Evolutionary conservation across 108 stramenopile species (phyloP).

Genomic region (Cyclotella choctawhatcheeana): DNA sequence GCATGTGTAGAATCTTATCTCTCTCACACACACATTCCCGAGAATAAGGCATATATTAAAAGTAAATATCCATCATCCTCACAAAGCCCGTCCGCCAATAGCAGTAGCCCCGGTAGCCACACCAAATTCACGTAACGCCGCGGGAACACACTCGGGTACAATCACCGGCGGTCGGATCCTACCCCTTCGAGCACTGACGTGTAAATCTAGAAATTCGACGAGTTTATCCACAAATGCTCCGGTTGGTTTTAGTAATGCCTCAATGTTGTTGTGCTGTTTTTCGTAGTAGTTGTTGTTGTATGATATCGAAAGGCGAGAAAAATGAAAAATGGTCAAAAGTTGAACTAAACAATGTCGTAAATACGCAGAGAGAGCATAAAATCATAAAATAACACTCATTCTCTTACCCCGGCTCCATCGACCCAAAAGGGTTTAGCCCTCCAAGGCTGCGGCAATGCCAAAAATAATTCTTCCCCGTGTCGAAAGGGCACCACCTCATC

Average conservation of each 20-base stretch:
- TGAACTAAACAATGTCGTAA: not conserved
- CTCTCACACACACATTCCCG: not conserved
- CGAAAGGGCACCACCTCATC: conserved; percentile 96
- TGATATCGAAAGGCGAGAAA: too few species aligned
- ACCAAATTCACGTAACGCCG: conserved; percentile 39
- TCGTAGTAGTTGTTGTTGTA: too few species aligned
- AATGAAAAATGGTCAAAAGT: too few species aligned
- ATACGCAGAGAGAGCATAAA: not conserved
- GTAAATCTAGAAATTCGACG: conserved; percentile 86
- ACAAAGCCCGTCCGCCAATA: too few species aligned
- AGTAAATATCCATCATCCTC: too few species aligned
- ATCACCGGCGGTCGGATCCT: conserved; percentile 54
- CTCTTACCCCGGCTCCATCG: conserved; percentile 69
- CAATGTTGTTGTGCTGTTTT: conserved; percentile 91
- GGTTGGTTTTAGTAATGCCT: conserved; percentile 82
- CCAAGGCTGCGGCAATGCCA: conserved; percentile 86
- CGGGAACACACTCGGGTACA: conserved; percentile 79
- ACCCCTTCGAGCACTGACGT: conserved; percentile 78
- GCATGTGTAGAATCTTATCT: not conserved
- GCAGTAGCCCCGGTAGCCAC: conserved; percentile 15
- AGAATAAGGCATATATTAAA: too few species aligned
- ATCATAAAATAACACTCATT: too few species aligned
- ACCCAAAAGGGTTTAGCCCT: conserved; percentile 93
- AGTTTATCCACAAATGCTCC: conserved; percentile 83
- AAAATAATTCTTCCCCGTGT: conserved; percentile 94